phyloP scores from a whole-genome alignment of 345 rosid species.

The Odontarrhena argentea region DNA sequence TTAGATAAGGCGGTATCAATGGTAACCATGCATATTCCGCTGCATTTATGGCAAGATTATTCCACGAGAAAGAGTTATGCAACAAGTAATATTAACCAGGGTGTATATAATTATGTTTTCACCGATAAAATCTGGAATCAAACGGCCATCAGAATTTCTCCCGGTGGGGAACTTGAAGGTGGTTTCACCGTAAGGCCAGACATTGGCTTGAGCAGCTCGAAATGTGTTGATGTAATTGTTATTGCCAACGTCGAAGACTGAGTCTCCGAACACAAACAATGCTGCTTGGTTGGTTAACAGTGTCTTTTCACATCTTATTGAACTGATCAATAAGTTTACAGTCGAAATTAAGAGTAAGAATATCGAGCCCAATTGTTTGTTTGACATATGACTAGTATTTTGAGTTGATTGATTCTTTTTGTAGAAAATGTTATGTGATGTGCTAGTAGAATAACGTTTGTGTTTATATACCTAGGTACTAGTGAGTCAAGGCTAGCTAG shows the following conservation, averaged over 20 bases:
- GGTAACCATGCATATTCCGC: constrained; percentile 40
- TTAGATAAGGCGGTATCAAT: constrained; percentile 34
- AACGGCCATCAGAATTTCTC: constrained; percentile 47
- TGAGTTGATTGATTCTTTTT: not conserved
- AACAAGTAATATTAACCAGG: no score
- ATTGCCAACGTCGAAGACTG: constrained; percentile 51
- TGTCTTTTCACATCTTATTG: constrained; percentile 15
- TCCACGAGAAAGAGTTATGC: not conserved
- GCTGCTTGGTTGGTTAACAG: constrained; percentile 39
- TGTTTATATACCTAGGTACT: constrained; percentile 9
- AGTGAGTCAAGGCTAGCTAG: constrained; percentile 21
- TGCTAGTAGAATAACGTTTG: constrained; percentile 3
- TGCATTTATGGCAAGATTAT: not conserved
- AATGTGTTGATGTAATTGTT: constrained; percentile 46
- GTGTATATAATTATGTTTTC: not conserved
- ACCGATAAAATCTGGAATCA: constrained; percentile 55
- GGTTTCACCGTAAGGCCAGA: constrained; percentile 49
- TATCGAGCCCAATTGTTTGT: not conserved
- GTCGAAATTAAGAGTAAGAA: constrained; percentile 17
- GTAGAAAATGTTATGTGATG: constrained; percentile 3
- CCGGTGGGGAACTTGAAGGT: constrained; percentile 50
- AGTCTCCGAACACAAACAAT: constrained; percentile 53
- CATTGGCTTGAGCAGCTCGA: constrained; percentile 38
- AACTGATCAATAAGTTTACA: constrained; percentile 3
- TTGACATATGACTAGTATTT: constrained; percentile 17